A percentile compares a stretch with the other conserved stretches of the same genome.
These are phyloP conservation scores for Trypanosoma lewisi DNA, from an alignment of 208 protist species.

Conservation along the genomic window DNA sequence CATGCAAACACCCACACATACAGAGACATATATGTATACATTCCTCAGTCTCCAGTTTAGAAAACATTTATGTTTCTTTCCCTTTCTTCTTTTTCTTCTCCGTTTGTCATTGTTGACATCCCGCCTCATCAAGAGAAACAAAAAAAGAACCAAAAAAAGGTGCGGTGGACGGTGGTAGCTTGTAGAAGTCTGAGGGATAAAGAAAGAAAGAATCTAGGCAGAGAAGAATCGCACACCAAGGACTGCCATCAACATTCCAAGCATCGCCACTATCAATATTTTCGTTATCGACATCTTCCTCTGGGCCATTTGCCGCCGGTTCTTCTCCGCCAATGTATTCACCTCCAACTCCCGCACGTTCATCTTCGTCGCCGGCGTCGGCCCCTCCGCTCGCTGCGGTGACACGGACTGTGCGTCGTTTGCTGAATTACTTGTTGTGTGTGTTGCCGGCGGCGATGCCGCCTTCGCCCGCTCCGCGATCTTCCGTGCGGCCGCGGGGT, in stretches of 20 bases:
- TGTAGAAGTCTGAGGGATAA: neutral
- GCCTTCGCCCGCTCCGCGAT: neutral
- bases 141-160: neutral
- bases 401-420: neutral
- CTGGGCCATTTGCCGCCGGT: slow-evolving; percentile 10
- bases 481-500: slow-evolving; percentile 19
- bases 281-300: slow-evolving; percentile 1
- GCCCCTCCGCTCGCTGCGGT: neutral
- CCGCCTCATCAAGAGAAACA: neutral
- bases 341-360: slow-evolving; percentile 10
- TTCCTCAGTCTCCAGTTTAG: neutral
- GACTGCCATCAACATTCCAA: neutral
- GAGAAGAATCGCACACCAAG: neutral
- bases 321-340: slow-evolving; percentile 18
- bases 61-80: neutral
- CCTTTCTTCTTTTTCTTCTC: slow-evolving; percentile 8
- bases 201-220: neutral
- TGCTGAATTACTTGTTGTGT: no score
- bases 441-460: neutral
- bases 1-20: neutral
- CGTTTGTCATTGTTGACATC: no score
- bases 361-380: neutral
- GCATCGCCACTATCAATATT: slow-evolving; percentile 5
- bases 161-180: neutral
- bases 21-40: neutral